A percentile compares a stretch with the other conserved stretches of the same genome.
These are phyloP conservation scores for Boletus semigastroideus DNA, from an alignment of 1,284 basidiomycete species.

Conservation along the genomic window DNA sequence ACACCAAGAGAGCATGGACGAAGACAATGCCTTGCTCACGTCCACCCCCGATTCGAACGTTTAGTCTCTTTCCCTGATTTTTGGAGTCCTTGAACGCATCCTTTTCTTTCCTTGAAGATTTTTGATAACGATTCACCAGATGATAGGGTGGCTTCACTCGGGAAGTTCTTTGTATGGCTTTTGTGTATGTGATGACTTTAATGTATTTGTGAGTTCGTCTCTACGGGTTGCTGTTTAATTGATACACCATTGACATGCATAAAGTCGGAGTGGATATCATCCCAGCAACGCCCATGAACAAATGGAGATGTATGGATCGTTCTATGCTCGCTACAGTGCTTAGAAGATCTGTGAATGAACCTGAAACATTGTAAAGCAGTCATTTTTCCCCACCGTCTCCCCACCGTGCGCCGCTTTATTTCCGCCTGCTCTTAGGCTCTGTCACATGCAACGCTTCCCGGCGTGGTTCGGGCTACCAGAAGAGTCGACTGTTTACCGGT, in stretches of 20 bases:
- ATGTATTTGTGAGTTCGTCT: constrained; percentile 7
- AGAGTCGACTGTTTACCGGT: neutral
- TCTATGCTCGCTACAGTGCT: neutral
- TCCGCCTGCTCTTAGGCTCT: neutral
- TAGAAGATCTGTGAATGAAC: neutral
- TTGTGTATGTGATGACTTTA: constrained; percentile 13
- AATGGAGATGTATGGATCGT: neutral
- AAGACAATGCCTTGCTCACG: constrained; percentile 16
- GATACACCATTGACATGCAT: neutral
- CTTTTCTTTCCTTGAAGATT: neutral
- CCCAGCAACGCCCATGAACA: neutral
- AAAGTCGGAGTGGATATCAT: neutral
- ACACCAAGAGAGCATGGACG: neutral
- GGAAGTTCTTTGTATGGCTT: constrained; percentile 5
- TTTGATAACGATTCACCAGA: neutral
- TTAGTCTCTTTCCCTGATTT: constrained; percentile 7
- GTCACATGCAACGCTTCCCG: neutral
- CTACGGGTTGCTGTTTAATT: neutral
- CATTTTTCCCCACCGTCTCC: neutral
- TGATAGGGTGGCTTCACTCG: neutral
- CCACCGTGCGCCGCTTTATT: neutral
- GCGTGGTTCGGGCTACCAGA: no score
- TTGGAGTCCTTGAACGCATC: neutral
- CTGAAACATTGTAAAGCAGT: neutral
- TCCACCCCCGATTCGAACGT: constrained; percentile 4